Evolutionary conservation across 2,329 filamentous ascomycete species (phyloP).

Genomic region (Arthrobotrys conoides): DNA sequence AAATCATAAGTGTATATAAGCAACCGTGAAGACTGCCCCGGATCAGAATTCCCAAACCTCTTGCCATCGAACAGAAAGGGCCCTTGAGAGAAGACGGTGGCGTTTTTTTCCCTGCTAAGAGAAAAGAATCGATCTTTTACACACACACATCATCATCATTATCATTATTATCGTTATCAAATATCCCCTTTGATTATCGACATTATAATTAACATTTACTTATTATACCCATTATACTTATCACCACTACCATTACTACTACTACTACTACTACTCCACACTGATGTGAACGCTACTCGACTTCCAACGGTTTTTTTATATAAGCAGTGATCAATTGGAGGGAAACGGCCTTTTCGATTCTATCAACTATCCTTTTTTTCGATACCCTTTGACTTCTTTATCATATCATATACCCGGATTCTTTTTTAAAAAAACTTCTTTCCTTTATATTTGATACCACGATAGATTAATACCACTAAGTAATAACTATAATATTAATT

Average conservation of each 20-base stretch:
- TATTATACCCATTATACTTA: too few species aligned
- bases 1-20: conserved; percentile 8
- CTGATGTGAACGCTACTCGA: not conserved
- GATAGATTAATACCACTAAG: not conserved
- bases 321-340: not conserved
- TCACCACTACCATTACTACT: not conserved
- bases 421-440: not conserved
- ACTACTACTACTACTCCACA: not conserved
- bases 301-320: not conserved
- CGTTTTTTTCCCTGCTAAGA: not conserved
- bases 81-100: not conserved
- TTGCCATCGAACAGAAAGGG: not conserved
- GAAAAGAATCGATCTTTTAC: not conserved
- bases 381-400: conserved; percentile 2
- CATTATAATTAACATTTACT: not conserved
- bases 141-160: too few species aligned
- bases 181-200: not conserved
- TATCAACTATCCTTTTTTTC: not conserved
- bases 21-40: conserved; percentile 4
- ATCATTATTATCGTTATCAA: not conserved
- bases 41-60: not conserved
- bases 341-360: not conserved
- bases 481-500: conserved; percentile 8
- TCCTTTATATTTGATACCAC: not conserved
- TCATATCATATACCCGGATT: not conserved